These are phyloP conservation scores for Botrytis tulipae DNA, from an alignment of 2,329 filamentous ascomycete species.

Conservation along the genomic window DNA sequence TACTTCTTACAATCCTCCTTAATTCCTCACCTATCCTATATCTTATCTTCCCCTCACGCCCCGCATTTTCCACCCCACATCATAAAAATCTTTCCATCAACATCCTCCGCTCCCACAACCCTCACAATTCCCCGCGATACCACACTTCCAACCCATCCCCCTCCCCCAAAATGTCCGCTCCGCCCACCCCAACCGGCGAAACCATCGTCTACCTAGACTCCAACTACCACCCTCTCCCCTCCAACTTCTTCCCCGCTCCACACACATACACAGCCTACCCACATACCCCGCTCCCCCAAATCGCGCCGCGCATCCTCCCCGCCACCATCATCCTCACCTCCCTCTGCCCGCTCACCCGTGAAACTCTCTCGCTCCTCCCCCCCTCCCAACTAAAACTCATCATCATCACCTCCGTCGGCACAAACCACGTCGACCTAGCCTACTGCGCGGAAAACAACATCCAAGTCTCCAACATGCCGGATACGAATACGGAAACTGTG, in stretches of 20 bases:
- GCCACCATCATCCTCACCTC: conserved; percentile 11
- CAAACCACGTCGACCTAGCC: conserved; percentile 5
- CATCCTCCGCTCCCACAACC: background rate
- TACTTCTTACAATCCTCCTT: background rate
- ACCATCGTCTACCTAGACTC: conserved; percentile 8
- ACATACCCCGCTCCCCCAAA: background rate
- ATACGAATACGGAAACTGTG: background rate
- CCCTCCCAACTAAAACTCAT: conserved; percentile 4
- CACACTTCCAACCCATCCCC: background rate
- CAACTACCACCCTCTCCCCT: background rate
- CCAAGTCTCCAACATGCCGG: background rate
- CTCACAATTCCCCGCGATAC: background rate
- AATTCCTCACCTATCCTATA: background rate
- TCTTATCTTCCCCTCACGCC: background rate
- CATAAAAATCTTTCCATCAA: background rate
- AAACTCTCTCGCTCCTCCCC: background rate
- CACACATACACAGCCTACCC: conserved; percentile 1
- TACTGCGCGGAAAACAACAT: background rate
- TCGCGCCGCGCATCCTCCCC: background rate
- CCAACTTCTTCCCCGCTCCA: background rate
- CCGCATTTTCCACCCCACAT: background rate
- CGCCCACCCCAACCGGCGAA: background rate
- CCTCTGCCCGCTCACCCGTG: background rate
- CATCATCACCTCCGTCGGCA: conserved; percentile 8
- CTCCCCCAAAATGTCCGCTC: background rate